Evolutionary conservation across 805 yeast genomes (phyloP), one percentile per base, ranked within the genome.

Genomic region (Suhomyces sp.): DNA sequence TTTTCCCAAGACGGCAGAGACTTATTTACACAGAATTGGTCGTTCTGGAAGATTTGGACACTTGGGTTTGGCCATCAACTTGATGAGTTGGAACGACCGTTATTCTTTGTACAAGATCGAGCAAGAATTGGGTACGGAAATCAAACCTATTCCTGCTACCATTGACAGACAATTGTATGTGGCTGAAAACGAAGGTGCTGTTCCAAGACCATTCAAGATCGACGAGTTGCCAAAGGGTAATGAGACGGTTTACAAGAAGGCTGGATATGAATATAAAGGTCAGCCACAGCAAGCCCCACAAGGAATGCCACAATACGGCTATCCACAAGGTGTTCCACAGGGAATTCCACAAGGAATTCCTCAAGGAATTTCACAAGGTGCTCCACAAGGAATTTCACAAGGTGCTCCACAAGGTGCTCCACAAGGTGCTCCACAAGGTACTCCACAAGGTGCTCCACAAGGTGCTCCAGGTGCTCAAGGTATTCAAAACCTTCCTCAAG

Each of bases 11-110:
- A 90, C 87, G 49, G 97, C 98, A 6, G 99, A 94, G 72, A 94
- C 98, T 40, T 94, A 94, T 69, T 81, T 94, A 62, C 99, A 94
- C 76, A 88, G 98, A 81, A 94, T 93, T 62, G 98, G 98, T 80
- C 90, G 99, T 79, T 91, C 97, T 6, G 98, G 99, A 60, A 89
- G 99, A 79, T 94, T 89, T 65, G 99, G 99, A 59, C 99, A 94
- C 70, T 83, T 92, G 66, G 99, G 99, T 79, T 81, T 94, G 67
- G 99, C 99, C 29, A 91, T 94, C 66, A 94, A 94, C 75, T 82
- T 94, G 63, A 90, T 94, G 76, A 89, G 92, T 70, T 93, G 97
- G 97, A 85, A 91, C 64, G 99, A 94, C 69, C 84, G 98, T 67
- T 91, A 88, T 73, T 89, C 88, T 66, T 79, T 94, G 64, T 93